Evolutionary conservation across 805 yeast species (phyloP), one percentile per base, ranked within the genome.

Genomic region (Zygoascus bituminiphila): DNA sequence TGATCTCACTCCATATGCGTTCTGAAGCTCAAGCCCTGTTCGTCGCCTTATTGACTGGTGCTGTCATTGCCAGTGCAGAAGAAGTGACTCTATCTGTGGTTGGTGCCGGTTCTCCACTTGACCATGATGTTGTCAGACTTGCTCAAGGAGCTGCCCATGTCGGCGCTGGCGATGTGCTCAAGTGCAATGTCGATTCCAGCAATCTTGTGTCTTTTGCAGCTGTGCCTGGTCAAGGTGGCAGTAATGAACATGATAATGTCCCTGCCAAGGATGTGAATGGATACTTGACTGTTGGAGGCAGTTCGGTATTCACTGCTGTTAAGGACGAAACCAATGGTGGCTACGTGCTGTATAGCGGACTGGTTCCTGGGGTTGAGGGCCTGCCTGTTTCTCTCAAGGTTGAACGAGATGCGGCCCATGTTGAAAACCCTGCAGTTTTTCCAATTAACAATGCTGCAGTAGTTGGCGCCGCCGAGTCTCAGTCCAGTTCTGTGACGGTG

Each of bases 261-360:
- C 17, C 40, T 21, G 21, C 19, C 24, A 29, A 29, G 33, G n/a
- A 29, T 29, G 21, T 31, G 33, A 20, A 29, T 20, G 51, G 50
- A 7, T 43, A 44, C 20, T 29, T 51, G 42, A 42, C 15, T 36
- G 47, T 40, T 38, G 26, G 47, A 5, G 51, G 55, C 21, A 36
- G 25, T 38, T 23, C 46, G 7, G 38, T 23, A 6, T 52, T 51
- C 35, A 43, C 33, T 21, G 58, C 53, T 24, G 46, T 44, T 21
- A 51, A 54, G 2, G 54, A 49, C 38, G 35, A 42, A 14, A 36
- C 33, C n/a, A 43, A 43, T 15, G 53, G 55, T 5, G 51, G 51
- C 14, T 49, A 31, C 26, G 21, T 39, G 19, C 23, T 54, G n/a
- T 48, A 31, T 17, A 17, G 50, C 15, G 57, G 51, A 9, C 19